Evolutionary conservation across 208 protist species (phyloP).

Genomic region (Zelonia costaricensis): DNA sequence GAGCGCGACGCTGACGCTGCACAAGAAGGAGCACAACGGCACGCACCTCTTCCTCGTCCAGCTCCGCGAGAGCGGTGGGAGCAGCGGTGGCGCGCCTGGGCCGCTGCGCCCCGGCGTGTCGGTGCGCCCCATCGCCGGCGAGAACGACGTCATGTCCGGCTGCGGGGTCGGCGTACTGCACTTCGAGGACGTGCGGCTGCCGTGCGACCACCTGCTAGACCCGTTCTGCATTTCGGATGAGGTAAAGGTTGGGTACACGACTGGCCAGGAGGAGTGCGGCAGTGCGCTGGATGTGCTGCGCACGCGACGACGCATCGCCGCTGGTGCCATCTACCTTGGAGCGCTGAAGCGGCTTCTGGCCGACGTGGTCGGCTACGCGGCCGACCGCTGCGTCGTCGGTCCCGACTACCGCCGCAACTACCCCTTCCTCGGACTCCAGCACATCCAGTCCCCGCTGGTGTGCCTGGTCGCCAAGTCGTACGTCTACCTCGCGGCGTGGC

Average conservation of each 20-base stretch:
- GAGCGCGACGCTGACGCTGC: conserved; percentile 72
- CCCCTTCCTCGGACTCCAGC: conserved; percentile 83
- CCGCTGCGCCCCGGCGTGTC: conserved; percentile 43
- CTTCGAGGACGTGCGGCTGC: conserved; percentile 75
- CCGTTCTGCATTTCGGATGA: conserved; percentile 62
- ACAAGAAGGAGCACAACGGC: conserved; percentile 82
- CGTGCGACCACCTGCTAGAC: conserved; percentile 52
- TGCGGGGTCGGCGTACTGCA: conserved; percentile 71
- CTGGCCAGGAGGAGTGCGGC: conserved; percentile 31
- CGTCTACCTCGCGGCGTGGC: conserved; percentile 72
- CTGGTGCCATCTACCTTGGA: conserved; percentile 70
- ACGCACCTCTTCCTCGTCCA: conserved; percentile 75
- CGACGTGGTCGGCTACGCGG: conserved; percentile 58
- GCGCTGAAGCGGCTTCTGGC: conserved; percentile 63
- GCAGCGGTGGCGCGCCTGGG: conserved; percentile 14
- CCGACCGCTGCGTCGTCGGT: conserved; percentile 73
- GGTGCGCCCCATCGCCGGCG: conserved; percentile 49
- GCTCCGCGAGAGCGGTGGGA: conserved; percentile 42
- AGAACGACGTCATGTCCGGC: conserved; percentile 45
- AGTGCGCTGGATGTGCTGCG: conserved; percentile 60
- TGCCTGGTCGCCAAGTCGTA: conserved; percentile 72
- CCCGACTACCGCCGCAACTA: conserved; percentile 77
- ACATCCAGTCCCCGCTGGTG: conserved; percentile 86
- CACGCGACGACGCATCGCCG: conserved; percentile 66
- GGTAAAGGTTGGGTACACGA: conserved; percentile 39